Evolutionary conservation across 2,329 filamentous ascomycete species (phyloP).

Genomic region (Stemphylium vesicarium): DNA sequence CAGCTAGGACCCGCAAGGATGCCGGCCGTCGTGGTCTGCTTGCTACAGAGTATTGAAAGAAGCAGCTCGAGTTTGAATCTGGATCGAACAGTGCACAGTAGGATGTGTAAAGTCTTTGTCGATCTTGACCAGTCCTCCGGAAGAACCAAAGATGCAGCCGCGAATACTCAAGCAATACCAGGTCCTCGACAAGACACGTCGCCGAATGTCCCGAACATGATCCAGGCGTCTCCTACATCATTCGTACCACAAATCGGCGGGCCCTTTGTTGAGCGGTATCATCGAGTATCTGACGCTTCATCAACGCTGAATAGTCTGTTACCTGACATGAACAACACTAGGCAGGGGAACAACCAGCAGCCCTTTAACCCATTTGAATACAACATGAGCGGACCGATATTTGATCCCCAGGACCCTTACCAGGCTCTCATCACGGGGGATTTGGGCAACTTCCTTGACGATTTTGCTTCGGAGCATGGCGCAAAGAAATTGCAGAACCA

Average conservation of each 20-base stretch:
- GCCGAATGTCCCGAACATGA: conserved; percentile 1
- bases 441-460: conserved; percentile 61
- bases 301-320: conserved; percentile 29
- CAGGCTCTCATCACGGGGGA: conserved; percentile 50
- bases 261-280: conserved; percentile 1
- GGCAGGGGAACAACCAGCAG: conserved; percentile 1
- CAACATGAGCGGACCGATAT: conserved; percentile 1
- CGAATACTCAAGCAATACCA: not conserved
- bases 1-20: conserved; percentile 32
- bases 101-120: conserved; percentile 19
- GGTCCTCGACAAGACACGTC: conserved; percentile 1
- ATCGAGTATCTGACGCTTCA: conserved; percentile 10
- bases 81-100: conserved; percentile 19
- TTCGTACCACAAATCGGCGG: conserved; percentile 9
- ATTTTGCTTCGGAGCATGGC: conserved; percentile 63
- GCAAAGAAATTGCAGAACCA: conserved; percentile 62
- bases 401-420: conserved; percentile 18
- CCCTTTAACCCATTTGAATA: conserved; percentile 16
- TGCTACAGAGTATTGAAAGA: conserved; percentile 29
- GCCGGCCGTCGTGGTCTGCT: conserved; percentile 31
- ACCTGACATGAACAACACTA: conserved; percentile 26
- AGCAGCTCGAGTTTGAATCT: conserved; percentile 12
- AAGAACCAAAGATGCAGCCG: not conserved
- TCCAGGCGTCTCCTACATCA: conserved; percentile 19
- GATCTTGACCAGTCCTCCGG: conserved; percentile 20